Evolutionary conservation across 306 rosid genomes (phyloP), one percentile per base, ranked within the genome.

Genomic region (Biancaea sappan): DNA sequence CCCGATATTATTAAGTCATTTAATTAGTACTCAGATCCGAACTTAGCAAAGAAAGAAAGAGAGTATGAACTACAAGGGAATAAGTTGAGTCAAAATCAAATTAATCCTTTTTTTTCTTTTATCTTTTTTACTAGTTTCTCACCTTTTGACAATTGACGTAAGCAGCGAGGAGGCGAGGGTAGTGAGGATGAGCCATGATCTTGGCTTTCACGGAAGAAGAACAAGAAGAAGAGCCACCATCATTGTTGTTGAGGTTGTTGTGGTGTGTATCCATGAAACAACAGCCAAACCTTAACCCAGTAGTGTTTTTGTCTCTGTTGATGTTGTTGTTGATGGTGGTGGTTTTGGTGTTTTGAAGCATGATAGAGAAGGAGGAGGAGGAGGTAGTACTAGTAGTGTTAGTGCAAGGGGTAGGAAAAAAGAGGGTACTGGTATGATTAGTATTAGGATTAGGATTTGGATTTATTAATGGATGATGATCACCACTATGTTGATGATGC

Each of bases 111-210:
- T 66, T 54, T 47, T 75, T 9, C 1, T 10, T 34, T 34, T 2
- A 3, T 26, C 1, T 26, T 29, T 26, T 46, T 40, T 15, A 73
- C 77, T 24, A n/a, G n/a, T 54, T 46, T 18, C 75, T 80, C 28
- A 93, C 98, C 97, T 94, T 94, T 58, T 92, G 99, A 72, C 99
- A 94, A 60, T 83, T 94, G 90, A 88, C 80, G 77, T 90, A 94
- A 25, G 99, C 94, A 51, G 89, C 84, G 65, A 94, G 71, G 75
- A 94, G 97, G 25, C 97, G 96, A 41, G 85, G 99, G 82, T 94
- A 94, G 89, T 90, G 96, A 79, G 99, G 97, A 87, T 94, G 99
- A 37, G 92, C 92, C 95, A 92, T 90, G 86, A 94, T 92, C 92
- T 92, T 94, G 6, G 92, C 89, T 84, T 90, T 94, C 26, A 87